phyloP scores from a whole-genome alignment of 768 basidiomycete species.

The Trametes sanguinea region DNA sequence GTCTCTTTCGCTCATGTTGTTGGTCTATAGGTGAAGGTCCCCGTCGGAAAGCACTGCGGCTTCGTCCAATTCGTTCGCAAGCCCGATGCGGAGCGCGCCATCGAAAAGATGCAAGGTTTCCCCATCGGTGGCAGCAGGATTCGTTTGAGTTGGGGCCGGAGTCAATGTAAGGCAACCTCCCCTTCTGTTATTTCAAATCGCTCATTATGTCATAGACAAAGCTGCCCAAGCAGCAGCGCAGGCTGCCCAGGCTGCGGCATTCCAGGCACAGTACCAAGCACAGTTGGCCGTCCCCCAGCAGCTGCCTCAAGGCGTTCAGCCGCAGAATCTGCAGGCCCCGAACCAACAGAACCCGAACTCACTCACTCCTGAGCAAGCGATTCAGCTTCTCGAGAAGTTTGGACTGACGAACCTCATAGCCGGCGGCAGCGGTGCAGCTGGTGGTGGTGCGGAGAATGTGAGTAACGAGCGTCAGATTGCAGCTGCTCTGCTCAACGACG shows the following conservation, averaged over 20 bases:
- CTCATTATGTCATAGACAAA: slow-evolving; percentile 60
- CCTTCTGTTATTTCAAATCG: neutral
- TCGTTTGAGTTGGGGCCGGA: slow-evolving; percentile 89
- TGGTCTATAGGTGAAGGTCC: slow-evolving; percentile 81
- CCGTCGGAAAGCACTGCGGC: slow-evolving; percentile 92
- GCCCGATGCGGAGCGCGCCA: slow-evolving; percentile 87
- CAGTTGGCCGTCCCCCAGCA: slow-evolving; percentile 15
- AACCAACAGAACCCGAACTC: slow-evolving; percentile 15
- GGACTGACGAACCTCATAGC: slow-evolving; percentile 31
- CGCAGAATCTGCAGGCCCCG: slow-evolving; percentile 1
- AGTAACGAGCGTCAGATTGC: slow-evolving; percentile 25
- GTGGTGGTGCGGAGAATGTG: slow-evolving; percentile 18
- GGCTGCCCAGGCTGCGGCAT: slow-evolving; percentile 68
- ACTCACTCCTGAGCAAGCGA: slow-evolving; percentile 36
- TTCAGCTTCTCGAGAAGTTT: slow-evolving; percentile 37
- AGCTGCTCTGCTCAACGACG: slow-evolving; percentile 26
- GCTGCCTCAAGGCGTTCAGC: neutral
- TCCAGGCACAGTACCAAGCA: slow-evolving; percentile 44
- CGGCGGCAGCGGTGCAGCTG: slow-evolving; percentile 18
- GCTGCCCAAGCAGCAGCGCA: slow-evolving; percentile 90
- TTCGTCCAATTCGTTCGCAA: slow-evolving; percentile 95
- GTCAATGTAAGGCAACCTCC: slow-evolving; percentile 65
- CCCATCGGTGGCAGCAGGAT: slow-evolving; percentile 92
- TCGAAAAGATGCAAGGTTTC: slow-evolving; percentile 97
- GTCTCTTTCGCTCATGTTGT: slow-evolving; percentile 6